A percentile compares a stretch with the other conserved stretches of the same genome.
Evolutionary conservation across 306 rosid species (phyloP).

Genomic region (Dryas drummondii): DNA sequence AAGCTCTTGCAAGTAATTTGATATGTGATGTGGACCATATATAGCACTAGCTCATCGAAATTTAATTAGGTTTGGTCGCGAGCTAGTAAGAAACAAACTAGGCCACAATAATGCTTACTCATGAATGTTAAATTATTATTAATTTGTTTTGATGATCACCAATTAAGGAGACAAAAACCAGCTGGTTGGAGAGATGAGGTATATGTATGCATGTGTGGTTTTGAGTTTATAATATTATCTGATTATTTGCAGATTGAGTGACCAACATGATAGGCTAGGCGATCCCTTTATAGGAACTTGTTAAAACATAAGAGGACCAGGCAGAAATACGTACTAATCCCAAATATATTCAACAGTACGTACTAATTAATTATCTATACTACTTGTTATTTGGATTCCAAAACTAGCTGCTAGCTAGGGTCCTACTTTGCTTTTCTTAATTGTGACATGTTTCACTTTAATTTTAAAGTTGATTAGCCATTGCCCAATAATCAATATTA

Average conservation of each 20-base stretch:
- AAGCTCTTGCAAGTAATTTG: no score
- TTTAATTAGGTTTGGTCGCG: no score
- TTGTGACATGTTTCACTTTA: constrained; percentile 24
- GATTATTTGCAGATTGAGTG: constrained; percentile 2
- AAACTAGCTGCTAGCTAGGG: not conserved
- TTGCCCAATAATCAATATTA: not conserved
- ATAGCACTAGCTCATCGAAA: no score
- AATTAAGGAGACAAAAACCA: no score
- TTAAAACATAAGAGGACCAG: constrained; percentile 18
- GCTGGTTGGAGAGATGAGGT: no score
- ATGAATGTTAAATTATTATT: no score
- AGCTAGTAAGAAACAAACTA: no score
- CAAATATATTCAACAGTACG: not conserved
- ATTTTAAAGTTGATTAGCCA: constrained; percentile 24
- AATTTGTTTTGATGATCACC: no score
- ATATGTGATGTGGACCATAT: no score
- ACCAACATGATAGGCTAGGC: constrained; percentile 9
- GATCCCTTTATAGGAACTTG: constrained; percentile 8
- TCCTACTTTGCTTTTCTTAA: constrained; percentile 25
- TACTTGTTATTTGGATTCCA: no score
- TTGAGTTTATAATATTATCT: constrained; percentile 1
- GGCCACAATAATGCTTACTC: no score
- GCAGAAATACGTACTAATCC: constrained; percentile 19
- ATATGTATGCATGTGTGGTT: not conserved
- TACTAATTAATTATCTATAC: no score